Evolutionary conservation across 768 basidiomycete species (phyloP).

Genomic region (Amanita brunnescens): DNA sequence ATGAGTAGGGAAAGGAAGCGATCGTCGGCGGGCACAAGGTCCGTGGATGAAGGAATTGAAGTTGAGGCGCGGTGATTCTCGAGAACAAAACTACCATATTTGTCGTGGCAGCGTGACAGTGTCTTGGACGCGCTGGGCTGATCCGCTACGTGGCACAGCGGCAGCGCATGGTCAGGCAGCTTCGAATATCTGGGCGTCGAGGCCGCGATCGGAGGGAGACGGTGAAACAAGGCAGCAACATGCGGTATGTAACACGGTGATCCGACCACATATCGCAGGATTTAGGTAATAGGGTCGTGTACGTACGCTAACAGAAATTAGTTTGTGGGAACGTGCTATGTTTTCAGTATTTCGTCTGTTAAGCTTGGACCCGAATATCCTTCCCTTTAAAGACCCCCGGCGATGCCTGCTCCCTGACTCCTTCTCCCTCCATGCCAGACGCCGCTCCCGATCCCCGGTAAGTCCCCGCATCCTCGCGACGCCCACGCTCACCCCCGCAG

Average conservation of each 20-base stretch:
- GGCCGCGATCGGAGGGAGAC: slow-evolving; percentile 1
- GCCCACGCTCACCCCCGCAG: no score
- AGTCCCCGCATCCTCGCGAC: background rate
- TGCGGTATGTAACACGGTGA: background rate
- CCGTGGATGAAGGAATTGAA: background rate
- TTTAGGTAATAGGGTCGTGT: slow-evolving; percentile 4
- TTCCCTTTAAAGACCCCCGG: background rate
- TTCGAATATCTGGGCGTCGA: slow-evolving; percentile 2
- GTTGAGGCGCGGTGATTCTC: background rate
- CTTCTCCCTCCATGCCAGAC: background rate
- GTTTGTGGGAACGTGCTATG: background rate
- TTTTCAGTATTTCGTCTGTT: slow-evolving; percentile 3
- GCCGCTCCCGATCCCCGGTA: background rate
- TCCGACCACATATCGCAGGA: background rate
- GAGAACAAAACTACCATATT: slow-evolving; percentile 3
- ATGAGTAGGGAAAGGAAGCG: no score
- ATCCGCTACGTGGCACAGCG: slow-evolving; percentile 5
- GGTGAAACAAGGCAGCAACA: slow-evolving; percentile 4
- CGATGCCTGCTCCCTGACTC: background rate
- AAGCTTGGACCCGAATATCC: slow-evolving; percentile 4
- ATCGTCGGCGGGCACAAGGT: no score
- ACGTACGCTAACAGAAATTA: slow-evolving; percentile 3
- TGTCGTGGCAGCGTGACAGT: background rate
- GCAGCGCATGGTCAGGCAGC: background rate
- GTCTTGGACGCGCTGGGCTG: background rate